A percentile compares a stretch with the other conserved stretches of the same genome.
Conservation (phyloP, 140 eudicot species). For the Oenanthe javanica region DNA sequence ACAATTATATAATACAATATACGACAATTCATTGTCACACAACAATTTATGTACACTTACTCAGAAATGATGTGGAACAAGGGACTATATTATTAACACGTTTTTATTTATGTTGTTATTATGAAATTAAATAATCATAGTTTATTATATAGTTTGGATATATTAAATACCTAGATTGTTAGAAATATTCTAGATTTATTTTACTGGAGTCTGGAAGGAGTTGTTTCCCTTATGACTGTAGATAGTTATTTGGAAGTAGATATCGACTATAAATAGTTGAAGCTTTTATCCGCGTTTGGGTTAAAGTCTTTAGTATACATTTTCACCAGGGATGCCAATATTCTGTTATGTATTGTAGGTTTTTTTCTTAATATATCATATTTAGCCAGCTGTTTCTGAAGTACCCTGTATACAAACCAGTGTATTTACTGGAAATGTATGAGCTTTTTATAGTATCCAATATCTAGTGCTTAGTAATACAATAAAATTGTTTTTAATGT, state of each 20-base stretch:
- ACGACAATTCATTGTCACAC: neutral
- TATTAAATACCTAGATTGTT: neutral
- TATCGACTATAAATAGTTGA: neutral
- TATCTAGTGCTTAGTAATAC: neutral
- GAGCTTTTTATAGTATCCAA: neutral
- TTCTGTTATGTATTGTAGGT: neutral
- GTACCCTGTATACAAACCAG: neutral
- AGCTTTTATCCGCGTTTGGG: neutral
- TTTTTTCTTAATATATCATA: neutral
- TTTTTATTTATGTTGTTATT: neutral
- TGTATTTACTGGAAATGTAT: neutral
- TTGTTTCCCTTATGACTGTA: neutral
- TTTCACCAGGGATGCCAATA: neutral
- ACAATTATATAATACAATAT: neutral
- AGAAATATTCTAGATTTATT: neutral
- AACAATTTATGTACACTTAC: neutral
- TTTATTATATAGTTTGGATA: neutral
- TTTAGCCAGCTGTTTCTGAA: neutral
- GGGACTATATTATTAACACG: neutral
- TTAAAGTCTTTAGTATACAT: neutral
- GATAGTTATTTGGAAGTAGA: neutral
- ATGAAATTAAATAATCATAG: neutral
- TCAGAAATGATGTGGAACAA: neutral
- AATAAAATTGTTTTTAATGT: neutral
- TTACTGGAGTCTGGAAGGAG: neutral